Conservation (phyloP, 2,329 filamentous ascomycete genomes). For the Ascocoryne sarcoides region DNA sequence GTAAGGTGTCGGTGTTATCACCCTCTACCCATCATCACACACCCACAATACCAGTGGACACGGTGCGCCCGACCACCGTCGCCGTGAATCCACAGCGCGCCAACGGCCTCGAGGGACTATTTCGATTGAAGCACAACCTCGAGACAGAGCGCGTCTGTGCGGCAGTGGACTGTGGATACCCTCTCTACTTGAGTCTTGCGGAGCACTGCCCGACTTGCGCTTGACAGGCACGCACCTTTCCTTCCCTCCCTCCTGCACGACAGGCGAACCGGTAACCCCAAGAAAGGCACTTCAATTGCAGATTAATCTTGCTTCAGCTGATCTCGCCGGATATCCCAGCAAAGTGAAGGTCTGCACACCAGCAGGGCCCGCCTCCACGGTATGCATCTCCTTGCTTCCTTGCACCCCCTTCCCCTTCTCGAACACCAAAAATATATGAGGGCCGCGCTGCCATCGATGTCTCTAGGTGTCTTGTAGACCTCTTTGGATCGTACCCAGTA, state of each 20-base stretch:
- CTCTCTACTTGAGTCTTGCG: background rate
- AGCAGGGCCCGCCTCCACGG: background rate
- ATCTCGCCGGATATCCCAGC: background rate
- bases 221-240: too few relatives aligned
- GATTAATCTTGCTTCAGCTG: background rate
- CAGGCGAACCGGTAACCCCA: background rate
- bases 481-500: background rate
- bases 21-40: too few relatives aligned
- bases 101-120: too few relatives aligned
- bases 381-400: background rate
- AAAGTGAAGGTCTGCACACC: background rate
- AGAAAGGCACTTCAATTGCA: background rate
- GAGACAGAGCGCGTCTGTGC: background rate
- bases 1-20: too few relatives aligned
- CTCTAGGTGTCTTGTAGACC: too few relatives aligned
- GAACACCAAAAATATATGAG: background rate
- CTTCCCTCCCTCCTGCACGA: background rate
- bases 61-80: too few relatives aligned
- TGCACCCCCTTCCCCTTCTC: background rate
- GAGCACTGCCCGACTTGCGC: too few relatives aligned
- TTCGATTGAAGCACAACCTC: too few relatives aligned
- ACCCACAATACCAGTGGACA: too few relatives aligned
- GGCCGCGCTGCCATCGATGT: background rate
- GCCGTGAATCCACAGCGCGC: too few relatives aligned
- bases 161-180: background rate